A percentile compares a stretch with the other conserved stretches of the same genome.
Conservation (phyloP, 495 filamentous ascomycete species). For the Lasiosphaeria ovina region DNA sequence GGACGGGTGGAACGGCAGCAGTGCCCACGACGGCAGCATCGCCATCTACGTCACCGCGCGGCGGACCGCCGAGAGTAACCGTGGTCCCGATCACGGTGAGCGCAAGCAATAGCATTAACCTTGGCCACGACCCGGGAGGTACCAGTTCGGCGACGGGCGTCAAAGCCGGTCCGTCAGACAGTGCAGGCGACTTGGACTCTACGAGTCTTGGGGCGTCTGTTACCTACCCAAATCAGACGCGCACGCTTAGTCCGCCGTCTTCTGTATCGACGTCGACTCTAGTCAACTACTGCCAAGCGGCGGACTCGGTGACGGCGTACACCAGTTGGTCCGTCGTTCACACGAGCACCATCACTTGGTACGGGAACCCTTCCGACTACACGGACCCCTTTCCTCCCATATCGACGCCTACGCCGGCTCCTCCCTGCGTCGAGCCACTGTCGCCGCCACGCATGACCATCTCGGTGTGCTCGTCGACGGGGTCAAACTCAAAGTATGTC, state of each 20-base stretch:
- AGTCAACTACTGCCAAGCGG: slow-evolving; percentile 21
- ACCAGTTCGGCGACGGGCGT: not conserved
- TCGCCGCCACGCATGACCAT: slow-evolving; percentile 35
- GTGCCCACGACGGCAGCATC: slow-evolving; percentile 1
- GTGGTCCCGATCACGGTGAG: not conserved
- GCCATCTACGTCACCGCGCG: not conserved
- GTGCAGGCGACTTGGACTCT: not conserved
- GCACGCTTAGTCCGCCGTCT: not conserved
- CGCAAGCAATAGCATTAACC: not conserved
- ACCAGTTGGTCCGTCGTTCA: slow-evolving; percentile 42
- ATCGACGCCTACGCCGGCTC: slow-evolving; percentile 29
- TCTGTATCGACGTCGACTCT: not conserved
- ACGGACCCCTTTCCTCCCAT: slow-evolving; percentile 42
- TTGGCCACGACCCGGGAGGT: not conserved
- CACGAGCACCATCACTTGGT: slow-evolving; percentile 46
- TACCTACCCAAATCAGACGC: slow-evolving; percentile 14
- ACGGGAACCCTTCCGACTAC: slow-evolving; percentile 41
- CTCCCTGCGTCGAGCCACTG: slow-evolving; percentile 30
- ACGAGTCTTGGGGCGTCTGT: slow-evolving; percentile 12
- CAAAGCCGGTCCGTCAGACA: not conserved
- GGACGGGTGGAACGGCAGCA: not conserved
- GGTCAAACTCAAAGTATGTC: slow-evolving; percentile 24
- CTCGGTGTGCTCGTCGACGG: slow-evolving; percentile 38
- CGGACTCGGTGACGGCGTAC: slow-evolving; percentile 2
- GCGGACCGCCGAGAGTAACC: slow-evolving; percentile 1